A percentile compares a stretch with the other conserved stretches of the same genome.
These are phyloP conservation scores for Castanospermum australe DNA, from an alignment of 306 rosid genomes.

Conservation along the genomic window DNA sequence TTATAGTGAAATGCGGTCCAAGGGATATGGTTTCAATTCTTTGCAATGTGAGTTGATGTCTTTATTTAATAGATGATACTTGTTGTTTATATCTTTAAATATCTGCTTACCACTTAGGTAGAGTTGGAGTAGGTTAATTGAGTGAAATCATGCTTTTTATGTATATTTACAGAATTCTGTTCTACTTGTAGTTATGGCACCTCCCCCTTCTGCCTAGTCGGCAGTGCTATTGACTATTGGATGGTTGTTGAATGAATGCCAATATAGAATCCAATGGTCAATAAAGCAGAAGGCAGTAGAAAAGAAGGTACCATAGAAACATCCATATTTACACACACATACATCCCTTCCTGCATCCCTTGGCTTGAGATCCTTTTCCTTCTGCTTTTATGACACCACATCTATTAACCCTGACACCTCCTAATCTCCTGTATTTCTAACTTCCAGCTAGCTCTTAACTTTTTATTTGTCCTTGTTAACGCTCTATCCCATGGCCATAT, in stretches of 20 bases:
- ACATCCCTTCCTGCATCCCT: background rate
- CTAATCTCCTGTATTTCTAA: background rate
- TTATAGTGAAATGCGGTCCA: constrained; percentile 61
- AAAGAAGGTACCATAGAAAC: background rate
- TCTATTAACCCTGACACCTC: background rate
- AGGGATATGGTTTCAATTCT: constrained; percentile 84
- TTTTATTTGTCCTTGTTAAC: background rate
- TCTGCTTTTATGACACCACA: background rate
- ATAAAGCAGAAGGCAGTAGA: background rate
- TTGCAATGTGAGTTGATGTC: constrained; percentile 47
- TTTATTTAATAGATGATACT: background rate
- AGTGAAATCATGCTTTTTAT: background rate
- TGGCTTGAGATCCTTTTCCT: constrained; percentile 8
- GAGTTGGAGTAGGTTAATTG: constrained; percentile 18
- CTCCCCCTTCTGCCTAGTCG: background rate
- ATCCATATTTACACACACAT: background rate
- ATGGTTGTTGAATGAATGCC: background rate
- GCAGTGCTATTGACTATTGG: background rate
- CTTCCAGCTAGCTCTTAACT: background rate
- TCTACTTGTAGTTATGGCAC: background rate
- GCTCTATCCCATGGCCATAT: background rate
- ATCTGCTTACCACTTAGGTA: constrained; percentile 13
- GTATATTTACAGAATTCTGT: constrained; percentile 8
- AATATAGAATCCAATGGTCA: background rate
- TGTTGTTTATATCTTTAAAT: background rate